phyloP scores from a whole-genome alignment of 352 stramenopile species.

The Phytophthora chlamydospora region DNA sequence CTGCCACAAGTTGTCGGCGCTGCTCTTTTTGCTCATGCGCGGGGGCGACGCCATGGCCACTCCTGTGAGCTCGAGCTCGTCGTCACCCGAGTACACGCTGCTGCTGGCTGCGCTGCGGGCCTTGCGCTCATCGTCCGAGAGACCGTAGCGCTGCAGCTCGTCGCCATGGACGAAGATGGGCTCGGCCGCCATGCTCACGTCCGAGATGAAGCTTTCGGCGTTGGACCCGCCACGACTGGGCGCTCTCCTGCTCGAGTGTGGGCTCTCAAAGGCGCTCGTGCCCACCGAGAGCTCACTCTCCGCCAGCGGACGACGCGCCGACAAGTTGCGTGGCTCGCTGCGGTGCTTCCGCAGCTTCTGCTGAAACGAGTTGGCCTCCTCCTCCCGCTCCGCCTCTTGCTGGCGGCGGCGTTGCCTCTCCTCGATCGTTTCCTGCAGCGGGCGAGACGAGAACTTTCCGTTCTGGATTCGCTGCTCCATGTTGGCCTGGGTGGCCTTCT shows the following conservation, averaged over 20 bases:
- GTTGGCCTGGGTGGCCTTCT: conserved; percentile 45
- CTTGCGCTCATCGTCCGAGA: conserved; percentile 54
- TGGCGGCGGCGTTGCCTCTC: conserved; percentile 23
- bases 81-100: conserved; percentile 52
- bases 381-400: conserved; percentile 13
- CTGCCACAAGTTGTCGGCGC: conserved; percentile 69
- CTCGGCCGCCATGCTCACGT: conserved; percentile 41
- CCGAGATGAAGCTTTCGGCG: conserved; percentile 54
- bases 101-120: conserved; percentile 30
- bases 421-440: conserved; percentile 27
- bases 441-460: conserved; percentile 49
- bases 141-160: conserved; percentile 34
- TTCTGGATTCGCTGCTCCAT: conserved; percentile 40
- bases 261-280: conserved; percentile 32
- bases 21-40: conserved; percentile 38
- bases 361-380: conserved; percentile 18
- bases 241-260: conserved; percentile 20
- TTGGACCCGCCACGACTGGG: conserved; percentile 23
- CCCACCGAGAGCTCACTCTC: conserved; percentile 35
- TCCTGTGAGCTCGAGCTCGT: conserved; percentile 77
- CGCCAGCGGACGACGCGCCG: conserved; percentile 18
- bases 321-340: conserved; percentile 38
- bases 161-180: conserved; percentile 44
- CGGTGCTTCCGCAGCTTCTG: conserved; percentile 39
- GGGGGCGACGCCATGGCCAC: conserved; percentile 50